Percentiles rank a stretch among this genome's conserved stretches.
Conservation (phyloP, 2,329 filamentous ascomycete species). For the Colletotrichum graminicola region DNA sequence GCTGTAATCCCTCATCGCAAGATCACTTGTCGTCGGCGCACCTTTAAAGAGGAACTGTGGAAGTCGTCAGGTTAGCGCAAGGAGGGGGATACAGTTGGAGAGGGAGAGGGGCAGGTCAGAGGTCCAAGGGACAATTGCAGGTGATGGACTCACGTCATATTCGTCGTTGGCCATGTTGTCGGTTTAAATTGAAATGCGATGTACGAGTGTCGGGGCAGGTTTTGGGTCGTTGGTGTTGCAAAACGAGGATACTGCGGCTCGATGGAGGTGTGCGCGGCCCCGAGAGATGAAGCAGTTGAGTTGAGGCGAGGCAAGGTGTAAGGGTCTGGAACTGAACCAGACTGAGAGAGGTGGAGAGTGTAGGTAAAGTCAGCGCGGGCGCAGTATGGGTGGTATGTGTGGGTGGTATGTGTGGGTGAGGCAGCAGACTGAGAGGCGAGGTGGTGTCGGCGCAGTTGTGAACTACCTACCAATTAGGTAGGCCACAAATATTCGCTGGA, state of each 20-base stretch:
- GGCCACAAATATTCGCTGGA: constrained; percentile 27
- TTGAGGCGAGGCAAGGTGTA: constrained; percentile 41
- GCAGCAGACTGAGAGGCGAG: constrained; percentile 27
- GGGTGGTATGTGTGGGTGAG: constrained; percentile 12
- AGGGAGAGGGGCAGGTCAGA: constrained; percentile 40
- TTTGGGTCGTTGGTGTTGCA: constrained; percentile 46
- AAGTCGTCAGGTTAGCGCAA: constrained; percentile 42
- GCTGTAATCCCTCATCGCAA: constrained; percentile 26
- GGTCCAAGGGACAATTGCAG: constrained; percentile 19
- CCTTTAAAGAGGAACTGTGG: constrained; percentile 98
- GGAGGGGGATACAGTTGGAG: constrained; percentile 46
- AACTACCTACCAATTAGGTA: background rate
- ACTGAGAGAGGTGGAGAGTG: constrained; percentile 35
- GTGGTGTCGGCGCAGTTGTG: constrained; percentile 36
- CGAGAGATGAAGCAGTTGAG: constrained; percentile 41
- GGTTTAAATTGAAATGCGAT: constrained; percentile 46
- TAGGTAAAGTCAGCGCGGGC: constrained; percentile 12
- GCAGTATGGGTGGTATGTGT: constrained; percentile 10
- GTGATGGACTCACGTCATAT: constrained; percentile 85
- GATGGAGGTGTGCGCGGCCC: constrained; percentile 41
- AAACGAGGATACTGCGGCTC: constrained; percentile 32
- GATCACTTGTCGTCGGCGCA: constrained; percentile 57
- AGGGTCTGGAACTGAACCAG: constrained; percentile 41
- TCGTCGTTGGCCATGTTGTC: constrained; percentile 98
- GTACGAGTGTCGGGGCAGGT: constrained; percentile 43